A percentile compares a stretch with the other conserved stretches of the same genome.
These are phyloP conservation scores for Ceratocystis huliohia DNA, from an alignment of 2,329 filamentous ascomycete genomes.

Conservation along the genomic window DNA sequence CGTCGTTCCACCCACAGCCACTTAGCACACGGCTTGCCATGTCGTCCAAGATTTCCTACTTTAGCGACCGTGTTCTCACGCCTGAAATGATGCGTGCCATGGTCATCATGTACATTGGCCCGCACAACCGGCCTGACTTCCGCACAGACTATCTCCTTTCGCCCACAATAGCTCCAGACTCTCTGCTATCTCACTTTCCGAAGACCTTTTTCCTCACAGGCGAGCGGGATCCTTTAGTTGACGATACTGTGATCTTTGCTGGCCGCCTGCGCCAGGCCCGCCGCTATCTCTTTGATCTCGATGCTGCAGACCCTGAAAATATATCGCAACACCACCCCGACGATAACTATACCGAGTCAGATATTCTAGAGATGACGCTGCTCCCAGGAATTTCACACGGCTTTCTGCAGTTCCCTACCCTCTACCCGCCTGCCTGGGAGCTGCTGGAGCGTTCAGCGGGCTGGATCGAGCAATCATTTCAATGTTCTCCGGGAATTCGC, in stretches of 20 bases:
- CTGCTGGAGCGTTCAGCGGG: conserved; percentile 64
- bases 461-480: conserved; percentile 74
- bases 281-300: conserved; percentile 18
- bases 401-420: conserved; percentile 77
- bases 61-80: conserved; percentile 85
- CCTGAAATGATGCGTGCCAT: conserved; percentile 99
- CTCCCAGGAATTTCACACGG: conserved; percentile 87
- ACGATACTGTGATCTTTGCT: conserved; percentile 94
- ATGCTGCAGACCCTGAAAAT: conserved; percentile 15
- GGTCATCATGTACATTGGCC: conserved; percentile 95
- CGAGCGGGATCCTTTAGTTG: conserved; percentile 86
- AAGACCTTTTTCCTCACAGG: conserved; percentile 91
- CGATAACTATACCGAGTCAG: conserved; percentile 24
- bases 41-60: conserved; percentile 95
- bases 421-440: conserved; percentile 85
- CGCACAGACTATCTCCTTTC: conserved; percentile 81
- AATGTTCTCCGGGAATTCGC: conserved; percentile 5
- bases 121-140: conserved; percentile 87
- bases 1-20: conserved; percentile 43
- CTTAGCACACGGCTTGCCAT: conserved; percentile 81
- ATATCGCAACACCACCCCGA: conserved; percentile 31
- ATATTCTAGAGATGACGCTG: conserved; percentile 58
- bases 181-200: conserved; percentile 71
- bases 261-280: conserved; percentile 58
- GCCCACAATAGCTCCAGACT: conserved; percentile 77